Conservation (phyloP, 345 rosid genomes). For the Euphorbia pulcherrima region DNA sequence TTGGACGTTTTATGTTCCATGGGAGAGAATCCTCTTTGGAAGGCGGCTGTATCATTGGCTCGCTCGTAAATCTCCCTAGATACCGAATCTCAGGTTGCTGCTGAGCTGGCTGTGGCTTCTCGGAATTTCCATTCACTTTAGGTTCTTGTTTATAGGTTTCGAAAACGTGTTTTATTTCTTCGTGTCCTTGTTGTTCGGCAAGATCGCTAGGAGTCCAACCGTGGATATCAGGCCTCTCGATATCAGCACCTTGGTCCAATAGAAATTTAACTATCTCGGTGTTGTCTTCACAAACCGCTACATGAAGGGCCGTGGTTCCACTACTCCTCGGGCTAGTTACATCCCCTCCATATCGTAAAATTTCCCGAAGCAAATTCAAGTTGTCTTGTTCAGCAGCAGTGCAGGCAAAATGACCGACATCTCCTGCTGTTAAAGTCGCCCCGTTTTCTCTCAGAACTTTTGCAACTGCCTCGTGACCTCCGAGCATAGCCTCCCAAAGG, state of each 20-base stretch:
- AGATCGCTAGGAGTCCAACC: slow-evolving; percentile 70
- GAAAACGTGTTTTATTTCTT: slow-evolving; percentile 58
- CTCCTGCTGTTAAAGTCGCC: slow-evolving; percentile 47
- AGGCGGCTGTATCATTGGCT: slow-evolving; percentile 52
- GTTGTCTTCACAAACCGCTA: slow-evolving; percentile 75
- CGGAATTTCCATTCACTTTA: slow-evolving; percentile 38
- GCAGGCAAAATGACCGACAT: slow-evolving; percentile 72
- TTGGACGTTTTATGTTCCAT: slow-evolving; percentile 41
- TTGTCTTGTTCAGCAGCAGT: slow-evolving; percentile 65
- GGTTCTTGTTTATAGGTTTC: slow-evolving; percentile 30
- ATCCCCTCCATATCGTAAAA: slow-evolving; percentile 48
- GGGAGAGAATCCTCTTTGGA: slow-evolving; percentile 24
- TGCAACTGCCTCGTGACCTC: slow-evolving; percentile 48
- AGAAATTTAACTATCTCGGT: slow-evolving; percentile 63
- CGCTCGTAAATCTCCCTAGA: slow-evolving; percentile 70
- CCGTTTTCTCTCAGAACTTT: slow-evolving; percentile 48
- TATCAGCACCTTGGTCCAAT: slow-evolving; percentile 56
- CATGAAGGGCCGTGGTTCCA: slow-evolving; percentile 73
- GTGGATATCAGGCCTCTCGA: slow-evolving; percentile 53
- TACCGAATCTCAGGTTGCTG: slow-evolving; percentile 35
- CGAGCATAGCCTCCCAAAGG: slow-evolving; percentile 76
- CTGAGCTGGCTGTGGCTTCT: too few species aligned
- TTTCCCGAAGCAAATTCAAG: slow-evolving; percentile 55
- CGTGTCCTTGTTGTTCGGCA: slow-evolving; percentile 86
- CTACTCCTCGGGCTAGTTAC: slow-evolving; percentile 44